Base-by-base conservation (phyloP, 805 yeast genomes). In the Lipomyces oligophaga region DNA sequence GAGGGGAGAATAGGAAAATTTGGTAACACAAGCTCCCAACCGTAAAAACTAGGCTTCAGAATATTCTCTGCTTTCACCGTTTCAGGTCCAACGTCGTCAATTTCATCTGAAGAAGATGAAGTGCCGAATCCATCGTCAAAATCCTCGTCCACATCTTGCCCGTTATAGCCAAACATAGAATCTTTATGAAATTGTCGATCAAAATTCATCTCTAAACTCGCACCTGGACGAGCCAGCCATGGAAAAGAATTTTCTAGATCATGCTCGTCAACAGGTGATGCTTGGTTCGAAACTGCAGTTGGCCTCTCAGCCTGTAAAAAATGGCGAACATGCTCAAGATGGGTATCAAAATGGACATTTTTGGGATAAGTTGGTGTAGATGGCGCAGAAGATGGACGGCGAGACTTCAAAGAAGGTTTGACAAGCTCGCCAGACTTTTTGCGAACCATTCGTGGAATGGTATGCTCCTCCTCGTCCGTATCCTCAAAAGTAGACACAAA, bases 341-440 rank as follows among this genome's bases (percentile, higher is more conserved):
- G 77, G 34, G 78, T 73, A 39, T 84, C 88, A 62, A 87, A 87
- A 70, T 86, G 96, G 5, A 87, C 96, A 62, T 78, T 83, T 60
- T 80, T 81, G 56, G 78, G 74, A 61, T 76, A 16, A 84, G 88
- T 7, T 69, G 77, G 48, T 66, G 68, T 62, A 53, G 67, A 62
- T 8, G 74, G 72, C 58, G 66, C 61, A 20, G 66, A 58, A 38
- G 59, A 52, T 37, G 67, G 63, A 19, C 69, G 63, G 30, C 58
- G 63, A 19, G 47, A 37, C 60, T 81, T 83, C 45, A 86, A 70
- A 11, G 85, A 81, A 2, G 89, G 78, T 61, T 85, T 85, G 36
- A 86, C 83, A 35, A 84, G 68, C 61, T 87, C 96, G n/a, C 95
- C 96, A 0, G 87, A 78, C 64, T 88, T 88, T 64, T 88, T 89